Base-by-base conservation (phyloP, 352 stramenopile genomes). In the Phytophthora sp. region DNA sequence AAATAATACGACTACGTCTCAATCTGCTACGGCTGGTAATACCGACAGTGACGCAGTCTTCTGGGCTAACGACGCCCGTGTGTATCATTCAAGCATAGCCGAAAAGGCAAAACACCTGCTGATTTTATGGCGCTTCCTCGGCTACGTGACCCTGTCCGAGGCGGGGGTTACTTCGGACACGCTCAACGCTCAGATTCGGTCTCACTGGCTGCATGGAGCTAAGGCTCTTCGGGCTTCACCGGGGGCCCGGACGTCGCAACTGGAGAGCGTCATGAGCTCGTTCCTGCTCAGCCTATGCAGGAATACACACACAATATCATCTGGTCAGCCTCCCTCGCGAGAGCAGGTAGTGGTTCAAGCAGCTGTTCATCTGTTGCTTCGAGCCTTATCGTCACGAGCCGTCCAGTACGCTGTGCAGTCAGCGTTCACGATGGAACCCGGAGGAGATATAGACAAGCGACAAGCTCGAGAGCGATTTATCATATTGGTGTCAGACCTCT, bases 31-130 rank as follows among this genome's bases (percentile, higher is more conserved):
- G 3, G 26, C 45, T 26, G 20, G 6, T 18, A 15, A 7, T 29
- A 49, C 13, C 18, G 45, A 53, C 6, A 53, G 27, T n/a, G 27
- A 38, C 16, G 7, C 24, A 13, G 45, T 5, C 27, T 53, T 53
- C 39, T 53, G 45, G 45, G 45, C n/a, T 4, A 26, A 20, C 45
- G 45, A 53, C n/a, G 45, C 20, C 16, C 27, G 26, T 53, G n/a
- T 39, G 5, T 7, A 53, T 39, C 45, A 33, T 26, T 38, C 45
- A 16, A 27, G 27, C 45, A 26, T 53, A 11, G 26, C n/a, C 16
- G 45, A 53, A 53, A 53, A 53, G n/a, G 45, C 45, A 39, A 53
- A 39, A 39, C 45, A 53, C 45, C 16, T 53, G 45, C 27, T 39
- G 1, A 53, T 53, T 38, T 20, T 53, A 16, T 53, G 45, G 45